Conservation (phyloP, 768 basidiomycete species). For the Coprinopsis marcescibilis region DNA sequence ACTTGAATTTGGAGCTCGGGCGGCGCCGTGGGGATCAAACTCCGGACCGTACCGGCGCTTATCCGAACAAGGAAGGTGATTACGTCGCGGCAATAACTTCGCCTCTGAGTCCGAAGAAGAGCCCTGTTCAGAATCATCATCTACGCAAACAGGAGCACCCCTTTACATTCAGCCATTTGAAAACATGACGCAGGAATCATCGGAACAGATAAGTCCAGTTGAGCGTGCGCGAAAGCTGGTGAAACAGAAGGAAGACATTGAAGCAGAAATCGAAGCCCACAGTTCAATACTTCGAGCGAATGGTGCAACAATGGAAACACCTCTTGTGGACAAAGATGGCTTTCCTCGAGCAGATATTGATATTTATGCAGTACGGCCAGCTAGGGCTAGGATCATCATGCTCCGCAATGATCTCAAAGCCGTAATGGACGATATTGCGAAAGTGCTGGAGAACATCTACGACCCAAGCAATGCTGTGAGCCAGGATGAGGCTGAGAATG, state of each 20-base stretch:
- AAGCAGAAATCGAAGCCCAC: conserved; percentile 62
- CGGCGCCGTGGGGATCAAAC: too few species aligned
- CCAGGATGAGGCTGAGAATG: not conserved
- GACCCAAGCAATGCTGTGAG: conserved; percentile 7
- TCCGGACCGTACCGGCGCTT: not conserved
- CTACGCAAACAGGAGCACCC: too few species aligned
- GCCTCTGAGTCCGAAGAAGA: not conserved
- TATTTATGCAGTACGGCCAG: conserved; percentile 69
- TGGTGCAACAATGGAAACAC: conserved; percentile 57
- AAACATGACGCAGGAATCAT: conserved; percentile 43
- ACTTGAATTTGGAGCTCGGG: too few species aligned
- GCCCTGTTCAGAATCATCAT: too few species aligned
- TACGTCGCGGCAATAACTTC: not conserved
- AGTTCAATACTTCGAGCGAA: conserved; percentile 59
- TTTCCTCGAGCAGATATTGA: conserved; percentile 88
- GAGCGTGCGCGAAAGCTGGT: conserved; percentile 63
- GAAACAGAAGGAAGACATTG: conserved; percentile 62
- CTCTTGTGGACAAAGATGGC: conserved; percentile 81
- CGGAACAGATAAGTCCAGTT: conserved; percentile 39
- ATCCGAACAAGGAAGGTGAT: conserved; percentile 10
- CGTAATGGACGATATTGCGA: conserved; percentile 61
- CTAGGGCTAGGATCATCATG: conserved; percentile 73
- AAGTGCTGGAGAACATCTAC: conserved; percentile 67
- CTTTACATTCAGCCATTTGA: too few species aligned
- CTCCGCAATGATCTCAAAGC: conserved; percentile 71